Evolutionary conservation across 2,329 filamentous ascomycete genomes (phyloP), one percentile per base, ranked within the genome.

Genomic region (Claviceps sp.): DNA sequence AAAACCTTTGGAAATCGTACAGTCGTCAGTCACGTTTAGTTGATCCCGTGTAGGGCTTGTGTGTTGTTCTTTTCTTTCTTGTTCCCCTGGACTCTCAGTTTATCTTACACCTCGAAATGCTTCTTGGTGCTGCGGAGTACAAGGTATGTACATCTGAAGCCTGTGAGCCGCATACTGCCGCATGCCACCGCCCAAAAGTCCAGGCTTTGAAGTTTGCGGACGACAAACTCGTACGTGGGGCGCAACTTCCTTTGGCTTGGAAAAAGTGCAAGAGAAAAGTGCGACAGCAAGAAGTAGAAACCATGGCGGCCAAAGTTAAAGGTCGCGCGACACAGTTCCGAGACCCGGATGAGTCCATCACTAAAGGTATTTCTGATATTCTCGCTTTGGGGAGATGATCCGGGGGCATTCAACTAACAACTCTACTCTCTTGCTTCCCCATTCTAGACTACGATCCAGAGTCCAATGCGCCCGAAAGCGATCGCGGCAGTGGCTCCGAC

Each of bases 401-500:
- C 45, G 17, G 17, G 2, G 7, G 8, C 14, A 2, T 11, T 34
- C 14, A 23, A 38, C n/a, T 37, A 7, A 26, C 23, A 40, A 34
- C 44, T 34, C 44, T 45, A 23, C 22, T 34, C 26, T 23, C 7
- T 38, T 17, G 9, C 11, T 29, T 37, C 17, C 29, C 7, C 23
- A n/a, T 49, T 47, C 22, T 43, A 91, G 88, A 94, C 63, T 83
- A 86, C 62, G 88, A 95, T 63, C 87, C 87, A 0, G 88, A 94
- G 71, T 80, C 78, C 58, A 78, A 81, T 55, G 72, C 71, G 17
- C 74, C 75, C 16, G 76, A 74, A 52, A 77, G 77, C 51, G 78
- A 78, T 44, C 73, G 66, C 14, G 76, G 72, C 49, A 79, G 75
- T 45, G 74, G 67, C 34, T 75, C 70, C 56, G 71, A 70, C 17